These are phyloP conservation scores for Cryptosporidium felis DNA, from an alignment of 169 alveolate species.

Conservation along the genomic window DNA sequence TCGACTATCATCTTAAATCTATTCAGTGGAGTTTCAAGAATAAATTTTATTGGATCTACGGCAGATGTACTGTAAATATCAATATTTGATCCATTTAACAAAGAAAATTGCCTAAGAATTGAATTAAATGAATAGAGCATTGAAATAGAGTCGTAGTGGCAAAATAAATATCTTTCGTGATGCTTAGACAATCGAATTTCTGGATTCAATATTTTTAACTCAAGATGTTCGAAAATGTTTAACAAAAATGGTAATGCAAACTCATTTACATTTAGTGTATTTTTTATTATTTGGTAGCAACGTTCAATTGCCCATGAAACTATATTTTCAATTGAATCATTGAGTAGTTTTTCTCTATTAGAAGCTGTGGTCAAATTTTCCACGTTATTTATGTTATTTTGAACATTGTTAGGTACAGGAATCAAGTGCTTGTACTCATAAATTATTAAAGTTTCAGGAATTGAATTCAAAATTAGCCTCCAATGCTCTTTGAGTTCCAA, in stretches of 20 bases:
- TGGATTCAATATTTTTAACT: background rate
- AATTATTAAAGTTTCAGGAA: conserved; percentile 45
- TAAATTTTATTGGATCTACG: conserved; percentile 6
- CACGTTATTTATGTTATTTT: background rate
- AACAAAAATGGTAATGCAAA: conserved; percentile 56
- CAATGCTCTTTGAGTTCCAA: conserved; percentile 1
- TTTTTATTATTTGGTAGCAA: conserved; percentile 32
- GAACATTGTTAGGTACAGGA: conserved; percentile 12
- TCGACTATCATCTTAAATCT: conserved; percentile 24
- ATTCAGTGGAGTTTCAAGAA: background rate
- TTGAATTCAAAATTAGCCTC: conserved; percentile 38
- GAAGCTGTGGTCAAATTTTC: too few relatives aligned
- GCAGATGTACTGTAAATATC: too few relatives aligned
- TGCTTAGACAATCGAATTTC: background rate
- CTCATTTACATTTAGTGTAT: conserved; percentile 14
- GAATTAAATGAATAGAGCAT: conserved; percentile 28
- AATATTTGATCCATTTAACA: background rate
- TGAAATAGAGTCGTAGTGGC: background rate
- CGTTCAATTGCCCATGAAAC: conserved; percentile 46
- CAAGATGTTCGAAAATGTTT: conserved; percentile 15
- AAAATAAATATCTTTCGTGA: background rate
- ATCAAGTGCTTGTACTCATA: conserved; percentile 2
- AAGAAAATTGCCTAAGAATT: conserved; percentile 14
- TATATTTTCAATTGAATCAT: conserved; percentile 6
- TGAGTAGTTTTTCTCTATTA: background rate